A percentile compares a stretch with the other conserved stretches of the same genome.
Evolutionary conservation across 2,329 filamentous ascomycete species (phyloP).

Genomic region (Aspergillus bombycis): DNA sequence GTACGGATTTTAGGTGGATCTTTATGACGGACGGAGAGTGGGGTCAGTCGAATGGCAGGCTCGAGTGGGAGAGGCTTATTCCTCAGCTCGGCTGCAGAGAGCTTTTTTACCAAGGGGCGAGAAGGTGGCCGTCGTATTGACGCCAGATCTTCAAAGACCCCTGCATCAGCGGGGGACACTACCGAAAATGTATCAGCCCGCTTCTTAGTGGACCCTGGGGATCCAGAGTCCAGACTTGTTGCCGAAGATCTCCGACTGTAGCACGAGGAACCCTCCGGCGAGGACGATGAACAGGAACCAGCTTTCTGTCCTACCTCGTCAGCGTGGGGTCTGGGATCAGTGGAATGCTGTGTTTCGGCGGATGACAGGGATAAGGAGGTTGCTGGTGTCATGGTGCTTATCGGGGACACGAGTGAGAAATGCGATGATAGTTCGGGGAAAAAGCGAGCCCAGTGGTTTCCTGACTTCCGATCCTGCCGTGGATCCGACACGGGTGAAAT

Average conservation of each 20-base stretch:
- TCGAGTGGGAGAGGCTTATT: slow-evolving; percentile 47
- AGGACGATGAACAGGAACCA: slow-evolving; percentile 23
- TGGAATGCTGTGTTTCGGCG: background rate
- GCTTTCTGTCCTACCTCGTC: background rate
- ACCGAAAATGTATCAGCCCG: slow-evolving; percentile 30
- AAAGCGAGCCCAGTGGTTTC: slow-evolving; percentile 29
- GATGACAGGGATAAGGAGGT: slow-evolving; percentile 7
- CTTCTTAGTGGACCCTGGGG: slow-evolving; percentile 19
- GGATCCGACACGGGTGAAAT: slow-evolving; percentile 32
- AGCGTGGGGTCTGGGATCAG: slow-evolving; percentile 4
- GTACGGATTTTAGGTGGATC: slow-evolving; percentile 10
- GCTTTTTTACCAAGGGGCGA: slow-evolving; percentile 21
- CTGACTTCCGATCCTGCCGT: slow-evolving; percentile 19
- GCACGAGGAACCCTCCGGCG: slow-evolving; percentile 37
- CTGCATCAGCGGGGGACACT: slow-evolving; percentile 25
- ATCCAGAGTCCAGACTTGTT: slow-evolving; percentile 36
- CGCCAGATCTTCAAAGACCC: slow-evolving; percentile 40
- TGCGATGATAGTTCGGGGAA: slow-evolving; percentile 35
- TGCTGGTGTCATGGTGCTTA: slow-evolving; percentile 18
- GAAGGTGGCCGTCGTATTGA: slow-evolving; percentile 17
- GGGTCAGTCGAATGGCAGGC: slow-evolving; percentile 35
- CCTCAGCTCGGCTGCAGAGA: slow-evolving; percentile 31
- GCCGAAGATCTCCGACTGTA: slow-evolving; percentile 41
- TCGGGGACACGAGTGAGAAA: slow-evolving; percentile 30
- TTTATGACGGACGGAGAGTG: slow-evolving; percentile 28